Percentiles rank a stretch among this genome's conserved stretches.
Conservation (phyloP, 139 green algal species). For the Picochlorum sp. region DNA sequence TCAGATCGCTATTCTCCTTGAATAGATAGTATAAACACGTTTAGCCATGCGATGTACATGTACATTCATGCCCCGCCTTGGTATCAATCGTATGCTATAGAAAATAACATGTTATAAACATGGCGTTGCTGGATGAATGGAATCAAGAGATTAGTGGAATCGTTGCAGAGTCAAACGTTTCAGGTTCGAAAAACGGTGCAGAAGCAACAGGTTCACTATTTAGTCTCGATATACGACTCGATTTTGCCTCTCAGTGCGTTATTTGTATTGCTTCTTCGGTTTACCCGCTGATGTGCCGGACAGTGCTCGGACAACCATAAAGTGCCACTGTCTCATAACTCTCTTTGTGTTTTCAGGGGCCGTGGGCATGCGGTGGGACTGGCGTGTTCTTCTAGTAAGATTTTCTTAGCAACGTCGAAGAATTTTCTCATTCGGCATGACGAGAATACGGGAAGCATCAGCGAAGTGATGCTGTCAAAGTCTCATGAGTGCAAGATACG, state of each 20-base stretch:
- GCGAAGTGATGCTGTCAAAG: constrained; percentile 44
- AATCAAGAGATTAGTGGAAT: constrained; percentile 7
- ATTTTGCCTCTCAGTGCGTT: constrained; percentile 14
- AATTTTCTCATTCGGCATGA: constrained; percentile 72
- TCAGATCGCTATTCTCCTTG: too few relatives aligned
- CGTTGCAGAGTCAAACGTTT: neutral
- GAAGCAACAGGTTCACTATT: constrained; percentile 9
- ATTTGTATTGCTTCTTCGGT: neutral
- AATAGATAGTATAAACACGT: too few relatives aligned
- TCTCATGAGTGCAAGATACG: constrained; percentile 29
- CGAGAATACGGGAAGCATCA: constrained; percentile 30
- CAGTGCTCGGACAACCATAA: too few relatives aligned
- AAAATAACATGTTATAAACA: neutral
- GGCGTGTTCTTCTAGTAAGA: constrained; percentile 28
- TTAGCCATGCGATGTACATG: too few relatives aligned
- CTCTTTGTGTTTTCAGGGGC: constrained; percentile 9
- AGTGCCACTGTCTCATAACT: neutral
- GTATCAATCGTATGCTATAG: neutral
- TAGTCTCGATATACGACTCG: constrained; percentile 19
- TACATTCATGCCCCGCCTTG: too few relatives aligned
- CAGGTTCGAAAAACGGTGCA: neutral
- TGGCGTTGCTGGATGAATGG: constrained; percentile 13
- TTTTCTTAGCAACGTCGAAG: constrained; percentile 63
- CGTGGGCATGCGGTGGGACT: constrained; percentile 20
- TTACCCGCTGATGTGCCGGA: neutral